phyloP scores from a whole-genome alignment of 805 yeast genomes.

The Yamadazyma takamatsuzukensis region DNA sequence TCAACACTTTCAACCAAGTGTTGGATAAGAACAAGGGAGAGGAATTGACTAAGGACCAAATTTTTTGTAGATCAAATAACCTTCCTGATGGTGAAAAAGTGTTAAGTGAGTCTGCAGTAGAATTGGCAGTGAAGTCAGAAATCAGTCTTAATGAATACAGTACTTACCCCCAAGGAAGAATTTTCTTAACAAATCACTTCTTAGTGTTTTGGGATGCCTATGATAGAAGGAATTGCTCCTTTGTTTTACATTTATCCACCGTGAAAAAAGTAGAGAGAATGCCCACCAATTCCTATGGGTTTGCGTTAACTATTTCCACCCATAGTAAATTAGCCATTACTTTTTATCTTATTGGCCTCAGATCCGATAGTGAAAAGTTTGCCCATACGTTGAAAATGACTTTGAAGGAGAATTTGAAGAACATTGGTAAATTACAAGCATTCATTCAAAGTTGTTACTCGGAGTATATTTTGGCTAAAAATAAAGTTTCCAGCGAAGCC shows the following conservation, averaged over 20 bases:
- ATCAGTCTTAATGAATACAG: slow-evolving; percentile 10
- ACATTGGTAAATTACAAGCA: slow-evolving; percentile 58
- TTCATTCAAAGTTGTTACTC: slow-evolving; percentile 77
- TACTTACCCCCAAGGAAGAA: slow-evolving; percentile 50
- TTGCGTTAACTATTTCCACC: slow-evolving; percentile 71
- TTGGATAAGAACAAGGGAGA: slow-evolving; percentile 38
- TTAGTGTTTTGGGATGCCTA: slow-evolving; percentile 69
- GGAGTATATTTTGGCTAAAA: slow-evolving; percentile 70
- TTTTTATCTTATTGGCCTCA: slow-evolving; percentile 73
- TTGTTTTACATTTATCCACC: slow-evolving; percentile 71
- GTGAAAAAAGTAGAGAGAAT: slow-evolving; percentile 82
- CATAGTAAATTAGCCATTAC: slow-evolving; percentile 60
- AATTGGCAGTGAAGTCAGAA: slow-evolving; percentile 34
- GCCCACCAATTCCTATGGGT: slow-evolving; percentile 70
- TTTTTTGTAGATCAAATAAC: slow-evolving; percentile 60
- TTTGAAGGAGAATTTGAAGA: slow-evolving; percentile 58
- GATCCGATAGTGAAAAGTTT: slow-evolving; percentile 77
- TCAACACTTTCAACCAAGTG: slow-evolving; percentile 41
- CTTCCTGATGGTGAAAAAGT: slow-evolving; percentile 71
- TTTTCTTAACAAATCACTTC: slow-evolving; percentile 73
- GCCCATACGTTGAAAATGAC: slow-evolving; percentile 62
- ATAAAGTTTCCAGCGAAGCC: slow-evolving; percentile 41
- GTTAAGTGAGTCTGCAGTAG: slow-evolving; percentile 65
- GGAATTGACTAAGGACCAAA: slow-evolving; percentile 63
- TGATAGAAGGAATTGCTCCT: slow-evolving; percentile 64